A percentile compares a stretch with the other conserved stretches of the same genome.
These are phyloP conservation scores for Gastrodia elata DNA, from an alignment of 106 monocot genomes.

Conservation along the genomic window DNA sequence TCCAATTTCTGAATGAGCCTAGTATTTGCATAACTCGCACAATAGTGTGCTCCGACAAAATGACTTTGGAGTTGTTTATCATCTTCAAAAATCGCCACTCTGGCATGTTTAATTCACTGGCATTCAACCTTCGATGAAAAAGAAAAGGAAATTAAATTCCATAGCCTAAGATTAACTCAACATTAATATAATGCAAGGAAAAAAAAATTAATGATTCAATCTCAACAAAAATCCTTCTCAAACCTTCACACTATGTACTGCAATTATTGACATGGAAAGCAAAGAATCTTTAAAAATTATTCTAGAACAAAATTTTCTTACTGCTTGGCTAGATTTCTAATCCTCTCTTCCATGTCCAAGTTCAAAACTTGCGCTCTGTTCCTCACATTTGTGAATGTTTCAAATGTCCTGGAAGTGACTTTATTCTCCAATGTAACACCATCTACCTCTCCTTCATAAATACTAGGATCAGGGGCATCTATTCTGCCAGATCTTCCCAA, in stretches of 20 bases:
- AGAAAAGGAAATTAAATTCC: background rate
- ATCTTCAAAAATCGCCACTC: constrained; percentile 89
- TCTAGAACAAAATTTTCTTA: constrained; percentile 15
- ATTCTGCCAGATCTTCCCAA: constrained; percentile 10
- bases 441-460: constrained; percentile 12
- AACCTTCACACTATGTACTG: background rate
- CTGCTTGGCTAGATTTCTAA: constrained; percentile 73
- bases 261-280: background rate
- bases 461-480: constrained; percentile 3
- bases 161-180: background rate
- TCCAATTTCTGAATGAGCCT: constrained; percentile 82
- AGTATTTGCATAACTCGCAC: constrained; percentile 85
- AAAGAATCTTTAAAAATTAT: background rate
- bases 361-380: constrained; percentile 77
- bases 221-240: background rate
- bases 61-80: constrained; percentile 72
- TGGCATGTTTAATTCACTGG: constrained; percentile 81
- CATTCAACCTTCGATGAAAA: constrained; percentile 59
- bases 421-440: constrained; percentile 45
- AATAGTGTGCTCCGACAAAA: constrained; percentile 87
- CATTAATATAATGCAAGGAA: background rate
- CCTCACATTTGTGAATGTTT: constrained; percentile 81
- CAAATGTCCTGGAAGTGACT: constrained; percentile 85
- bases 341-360: constrained; percentile 89
- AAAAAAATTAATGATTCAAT: background rate